Conservation (phyloP, 2,329 filamentous ascomycete species). For the Tolypocladium tundrense region DNA sequence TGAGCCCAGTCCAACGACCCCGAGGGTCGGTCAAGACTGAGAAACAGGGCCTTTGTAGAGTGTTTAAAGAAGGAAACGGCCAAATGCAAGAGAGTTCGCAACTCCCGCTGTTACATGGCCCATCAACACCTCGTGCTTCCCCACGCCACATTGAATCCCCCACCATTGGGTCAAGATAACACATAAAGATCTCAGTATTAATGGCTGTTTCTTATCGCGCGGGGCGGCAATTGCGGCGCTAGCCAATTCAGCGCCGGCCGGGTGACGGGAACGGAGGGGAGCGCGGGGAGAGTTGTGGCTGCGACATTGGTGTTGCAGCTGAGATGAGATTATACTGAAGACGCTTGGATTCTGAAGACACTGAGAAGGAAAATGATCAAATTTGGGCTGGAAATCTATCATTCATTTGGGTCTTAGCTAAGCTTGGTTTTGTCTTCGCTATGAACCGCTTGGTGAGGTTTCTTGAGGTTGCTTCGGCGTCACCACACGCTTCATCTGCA, state of each 20-base stretch:
- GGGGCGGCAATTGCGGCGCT: not conserved
- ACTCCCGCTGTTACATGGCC: not conserved
- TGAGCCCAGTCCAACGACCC: not conserved
- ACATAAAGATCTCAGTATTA: not conserved
- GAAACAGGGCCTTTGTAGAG: not conserved
- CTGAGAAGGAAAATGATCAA: too few species aligned
- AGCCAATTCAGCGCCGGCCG: not conserved
- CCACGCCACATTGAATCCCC: not conserved
- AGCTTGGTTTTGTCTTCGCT: too few species aligned
- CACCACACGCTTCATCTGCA: not conserved
- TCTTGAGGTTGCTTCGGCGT: too few species aligned
- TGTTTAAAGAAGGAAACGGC: not conserved
- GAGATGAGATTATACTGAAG: too few species aligned
- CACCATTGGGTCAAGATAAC: not conserved
- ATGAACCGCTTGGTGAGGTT: too few species aligned
- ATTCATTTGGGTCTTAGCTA: too few species aligned
- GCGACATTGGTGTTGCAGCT: too few species aligned
- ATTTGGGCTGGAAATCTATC: too few species aligned
- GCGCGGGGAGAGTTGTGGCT: not conserved
- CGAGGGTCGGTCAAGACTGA: not conserved
- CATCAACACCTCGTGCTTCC: not conserved
- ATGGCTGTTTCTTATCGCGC: not conserved
- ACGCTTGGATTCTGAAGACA: too few species aligned
- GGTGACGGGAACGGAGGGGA: not conserved
- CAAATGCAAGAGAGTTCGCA: too few species aligned